A percentile compares a stretch with the other conserved stretches of the same genome.
Conservation (phyloP, 805 yeast genomes). For the Saccharomycopsis sp. region DNA sequence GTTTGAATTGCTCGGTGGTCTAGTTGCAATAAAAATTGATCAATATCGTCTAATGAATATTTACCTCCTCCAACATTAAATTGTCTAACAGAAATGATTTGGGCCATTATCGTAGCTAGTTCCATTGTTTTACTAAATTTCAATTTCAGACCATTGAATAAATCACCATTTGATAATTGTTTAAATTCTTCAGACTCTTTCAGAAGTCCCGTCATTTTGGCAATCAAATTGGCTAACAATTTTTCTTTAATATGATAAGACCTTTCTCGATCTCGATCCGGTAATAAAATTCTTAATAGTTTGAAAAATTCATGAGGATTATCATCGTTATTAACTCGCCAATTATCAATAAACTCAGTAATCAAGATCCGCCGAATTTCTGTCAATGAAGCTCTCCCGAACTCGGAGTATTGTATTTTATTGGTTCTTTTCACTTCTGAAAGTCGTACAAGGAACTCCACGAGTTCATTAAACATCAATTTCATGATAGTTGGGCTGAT, state of each 20-base stretch:
- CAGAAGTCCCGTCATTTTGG: constrained; percentile 46
- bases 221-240: constrained; percentile 40
- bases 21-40: constrained; percentile 5
- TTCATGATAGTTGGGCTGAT: too few species aligned
- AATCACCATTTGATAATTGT: constrained; percentile 23
- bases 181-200: constrained; percentile 51
- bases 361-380: too few species aligned
- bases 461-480: too few species aligned
- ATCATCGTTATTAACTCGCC: too few species aligned
- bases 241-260: constrained; percentile 44
- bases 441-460: too few species aligned
- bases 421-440: too few species aligned
- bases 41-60: constrained; percentile 21
- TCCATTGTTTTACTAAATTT: constrained; percentile 30
- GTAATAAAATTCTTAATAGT: constrained; percentile 48
- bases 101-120: constrained; percentile 38
- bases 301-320: too few species aligned
- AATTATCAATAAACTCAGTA: too few species aligned
- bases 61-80: constrained; percentile 26
- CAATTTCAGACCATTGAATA: constrained; percentile 15
- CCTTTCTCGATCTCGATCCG: constrained; percentile 39
- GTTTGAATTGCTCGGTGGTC: neutral
- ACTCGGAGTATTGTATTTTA: too few species aligned
- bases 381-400: too few species aligned
- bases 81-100: constrained; percentile 39